These are phyloP conservation scores for Solanum habrochaites DNA, from an alignment of 257 asterid genomes.

Conservation along the genomic window DNA sequence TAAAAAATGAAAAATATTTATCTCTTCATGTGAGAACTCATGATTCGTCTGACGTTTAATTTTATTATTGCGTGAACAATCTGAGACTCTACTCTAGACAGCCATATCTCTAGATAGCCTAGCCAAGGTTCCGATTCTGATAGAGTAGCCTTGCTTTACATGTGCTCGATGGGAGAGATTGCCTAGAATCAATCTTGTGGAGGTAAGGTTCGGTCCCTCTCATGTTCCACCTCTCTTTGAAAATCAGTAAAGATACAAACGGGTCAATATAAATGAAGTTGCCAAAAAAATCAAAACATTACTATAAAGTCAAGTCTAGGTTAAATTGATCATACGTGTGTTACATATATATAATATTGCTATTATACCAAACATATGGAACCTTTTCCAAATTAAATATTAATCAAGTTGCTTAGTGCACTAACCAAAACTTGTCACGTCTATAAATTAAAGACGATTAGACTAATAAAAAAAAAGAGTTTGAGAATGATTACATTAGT, in stretches of 20 bases:
- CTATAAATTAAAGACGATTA: not conserved
- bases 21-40: not conserved
- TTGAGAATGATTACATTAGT: not conserved
- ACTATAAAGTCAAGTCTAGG: not conserved
- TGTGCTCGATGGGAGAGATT: not conserved
- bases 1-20: not conserved
- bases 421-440: not conserved
- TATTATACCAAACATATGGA: not conserved
- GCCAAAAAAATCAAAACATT: not conserved
- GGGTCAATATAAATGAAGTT: not conserved
- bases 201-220: not conserved
- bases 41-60: not conserved
- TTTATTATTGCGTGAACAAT: no score
- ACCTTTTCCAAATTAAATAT: not conserved
- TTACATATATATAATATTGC: not conserved
- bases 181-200: not conserved
- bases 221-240: not conserved
- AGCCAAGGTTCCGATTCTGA: no score
- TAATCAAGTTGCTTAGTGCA: constrained; percentile 8
- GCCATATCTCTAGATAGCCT: no score
- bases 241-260: not conserved
- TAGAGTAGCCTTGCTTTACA: not conserved
- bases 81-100: no score
- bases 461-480: not conserved
- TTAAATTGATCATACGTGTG: not conserved